Percentiles rank a stretch among this genome's conserved stretches.
Evolutionary conservation across 805 yeast genomes (phyloP).

Genomic region (Candida arabinofermentans): DNA sequence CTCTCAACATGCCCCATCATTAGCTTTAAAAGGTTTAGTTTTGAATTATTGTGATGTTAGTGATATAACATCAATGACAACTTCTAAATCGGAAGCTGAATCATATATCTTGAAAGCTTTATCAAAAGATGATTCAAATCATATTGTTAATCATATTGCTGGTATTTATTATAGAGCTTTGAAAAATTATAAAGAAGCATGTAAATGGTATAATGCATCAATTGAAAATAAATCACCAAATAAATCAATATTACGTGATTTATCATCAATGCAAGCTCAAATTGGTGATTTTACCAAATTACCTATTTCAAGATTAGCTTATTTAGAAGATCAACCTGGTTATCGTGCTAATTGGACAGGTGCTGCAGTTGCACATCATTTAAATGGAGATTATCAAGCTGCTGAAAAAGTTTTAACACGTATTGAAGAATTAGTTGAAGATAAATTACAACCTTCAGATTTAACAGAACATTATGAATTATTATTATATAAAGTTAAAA

Average conservation of each 20-base stretch:
- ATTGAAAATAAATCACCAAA: conserved; percentile 75
- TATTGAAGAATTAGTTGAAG: conserved; percentile 72
- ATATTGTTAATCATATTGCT: conserved; percentile 77
- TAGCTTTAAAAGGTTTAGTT: conserved; percentile 80
- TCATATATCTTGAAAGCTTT: conserved; percentile 58
- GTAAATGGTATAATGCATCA: conserved; percentile 72
- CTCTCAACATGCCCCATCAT: conserved; percentile 70
- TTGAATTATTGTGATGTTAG: conserved; percentile 45
- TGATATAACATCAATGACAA: conserved; percentile 1
- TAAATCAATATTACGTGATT: conserved; percentile 74
- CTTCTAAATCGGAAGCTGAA: conserved; percentile 53
- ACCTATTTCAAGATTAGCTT: conserved; percentile 58
- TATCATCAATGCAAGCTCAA: conserved; percentile 77
- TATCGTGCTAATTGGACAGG: conserved; percentile 90
- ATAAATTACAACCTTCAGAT: conserved; percentile 62
- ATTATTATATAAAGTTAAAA: conserved; percentile 62
- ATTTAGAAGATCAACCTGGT: conserved; percentile 72
- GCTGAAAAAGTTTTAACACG: conserved; percentile 71
- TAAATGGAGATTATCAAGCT: conserved; percentile 59
- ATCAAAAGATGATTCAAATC: conserved; percentile 53
- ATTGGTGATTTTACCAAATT: conserved; percentile 66
- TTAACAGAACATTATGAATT: conserved; percentile 80
- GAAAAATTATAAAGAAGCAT: conserved; percentile 70
- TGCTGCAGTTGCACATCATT: conserved; percentile 78
- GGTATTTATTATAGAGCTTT: conserved; percentile 77